Evolutionary conservation across 1,284 basidiomycete species (phyloP), one percentile per base, ranked within the genome.

Genomic region (Puccinia brachypodii): DNA sequence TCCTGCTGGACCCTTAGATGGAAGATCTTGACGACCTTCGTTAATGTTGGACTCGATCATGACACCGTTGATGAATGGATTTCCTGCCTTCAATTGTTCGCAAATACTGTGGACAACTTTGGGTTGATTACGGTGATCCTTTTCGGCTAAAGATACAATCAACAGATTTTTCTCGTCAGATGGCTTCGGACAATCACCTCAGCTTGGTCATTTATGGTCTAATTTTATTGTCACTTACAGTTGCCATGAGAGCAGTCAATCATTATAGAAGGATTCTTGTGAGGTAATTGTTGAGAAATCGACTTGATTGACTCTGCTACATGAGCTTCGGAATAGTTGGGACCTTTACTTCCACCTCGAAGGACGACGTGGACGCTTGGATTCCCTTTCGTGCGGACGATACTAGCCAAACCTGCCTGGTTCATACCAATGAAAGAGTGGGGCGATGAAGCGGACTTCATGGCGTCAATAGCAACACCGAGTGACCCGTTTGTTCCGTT

Each of bases 1-100:
- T 66, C 90, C 93, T 7, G 89, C 88, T 1, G 92, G 92, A 1
- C 95, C 95, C 56, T 90, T 90, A 2, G 90, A 86, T 6, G 94
- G 92, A 82, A 97, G 93, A 84, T 94, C 91, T 87, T 98, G 95
- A 56, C 93, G 90, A 36, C 93, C 89, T 84, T 95, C 96, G 69
- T 93, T 90, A 80, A 98, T 89, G 87, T 99, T 96, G 73, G 92
- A 94, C 87, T 99, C 97, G 83, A 99, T 90, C 97, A 99, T 99
- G 82, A 98, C 95, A 82, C 96, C 96, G 90, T 96, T 92, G 84
- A 99, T 94, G 0, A 93, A 94, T 77, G 94, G 91, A 44, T 84
- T 89, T 89, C 85, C 85, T 3, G 89, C 90, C 83, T 92, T 89
- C 33, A 94, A 88, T 88, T 95, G 92, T 25, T 88, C 87, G 86